phyloP scores from a whole-genome alignment of 257 asterid genomes.

The Nicotiana benthamiana region DNA sequence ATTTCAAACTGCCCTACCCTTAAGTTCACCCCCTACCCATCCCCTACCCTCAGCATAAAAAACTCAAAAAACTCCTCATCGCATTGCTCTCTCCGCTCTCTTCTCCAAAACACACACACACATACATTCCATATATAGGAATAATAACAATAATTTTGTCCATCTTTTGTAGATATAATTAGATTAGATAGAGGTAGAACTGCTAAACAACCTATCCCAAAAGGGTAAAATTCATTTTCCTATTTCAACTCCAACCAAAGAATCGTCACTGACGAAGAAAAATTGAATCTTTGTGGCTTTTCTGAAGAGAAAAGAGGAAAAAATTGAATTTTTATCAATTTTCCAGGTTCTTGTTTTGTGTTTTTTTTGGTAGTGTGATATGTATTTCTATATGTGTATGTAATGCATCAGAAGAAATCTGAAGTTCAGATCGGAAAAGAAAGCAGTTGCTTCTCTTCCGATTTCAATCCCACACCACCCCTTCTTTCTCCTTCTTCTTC shows the following conservation, averaged over 20 bases:
- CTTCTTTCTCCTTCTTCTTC: conserved; percentile 38
- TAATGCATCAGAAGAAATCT: conserved; percentile 96
- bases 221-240: not conserved
- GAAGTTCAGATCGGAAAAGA: conserved; percentile 99
- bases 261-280: not conserved
- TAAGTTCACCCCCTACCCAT: not conserved
- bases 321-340: not conserved
- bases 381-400: not conserved
- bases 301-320: not conserved
- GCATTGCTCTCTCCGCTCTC: conserved; percentile 6
- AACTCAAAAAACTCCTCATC: not conserved
- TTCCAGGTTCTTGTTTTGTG: no score
- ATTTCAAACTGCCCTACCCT: conserved; percentile 7
- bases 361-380: not conserved
- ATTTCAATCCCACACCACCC: conserved; percentile 80
- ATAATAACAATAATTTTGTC: not conserved
- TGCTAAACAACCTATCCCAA: not conserved
- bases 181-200: not conserved
- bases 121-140: no score
- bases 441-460: conserved; percentile 99
- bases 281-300: no score
- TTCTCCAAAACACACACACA: not conserved
- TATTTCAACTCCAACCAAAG: not conserved
- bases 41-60: not conserved
- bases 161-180: not conserved